Percentiles rank a stretch among this genome's conserved stretches.
Evolutionary conservation across 2,329 filamentous ascomycete genomes (phyloP).

Genomic region (Phialophora tarda): DNA sequence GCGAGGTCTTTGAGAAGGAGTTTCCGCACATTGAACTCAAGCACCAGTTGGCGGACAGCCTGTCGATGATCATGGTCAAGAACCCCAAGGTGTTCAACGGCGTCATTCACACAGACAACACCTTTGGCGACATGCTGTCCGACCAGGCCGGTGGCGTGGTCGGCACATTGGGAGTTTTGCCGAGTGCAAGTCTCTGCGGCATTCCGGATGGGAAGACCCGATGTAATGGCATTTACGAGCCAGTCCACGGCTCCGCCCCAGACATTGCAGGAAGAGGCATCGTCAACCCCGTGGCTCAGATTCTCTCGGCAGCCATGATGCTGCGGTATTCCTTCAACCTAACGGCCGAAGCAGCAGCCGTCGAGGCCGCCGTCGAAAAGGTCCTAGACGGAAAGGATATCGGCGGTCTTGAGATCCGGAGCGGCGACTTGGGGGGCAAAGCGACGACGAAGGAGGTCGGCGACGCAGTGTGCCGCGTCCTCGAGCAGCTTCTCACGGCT

Average conservation of each 20-base stretch:
- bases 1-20: slow-evolving; percentile 65
- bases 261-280: slow-evolving; percentile 96
- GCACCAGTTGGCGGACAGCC: slow-evolving; percentile 97
- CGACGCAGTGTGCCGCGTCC: slow-evolving; percentile 78
- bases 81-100: slow-evolving; percentile 91
- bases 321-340: slow-evolving; percentile 91
- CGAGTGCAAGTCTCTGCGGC: slow-evolving; percentile 96
- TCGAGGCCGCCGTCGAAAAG: slow-evolving; percentile 93
- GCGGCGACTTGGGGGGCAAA: slow-evolving; percentile 93
- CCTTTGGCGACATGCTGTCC: slow-evolving; percentile 99
- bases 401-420: slow-evolving; percentile 62
- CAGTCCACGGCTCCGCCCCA: slow-evolving; percentile 94
- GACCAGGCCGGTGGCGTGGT: slow-evolving; percentile 99
- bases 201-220: slow-evolving; percentile 75
- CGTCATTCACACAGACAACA: slow-evolving; percentile 94
- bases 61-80: slow-evolving; percentile 97
- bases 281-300: slow-evolving; percentile 94
- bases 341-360: slow-evolving; percentile 78
- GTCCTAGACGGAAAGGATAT: slow-evolving; percentile 95
- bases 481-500: slow-evolving; percentile 42
- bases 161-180: slow-evolving; percentile 93
- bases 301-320: slow-evolving; percentile 99
- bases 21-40: slow-evolving; percentile 96
- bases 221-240: slow-evolving; percentile 87
- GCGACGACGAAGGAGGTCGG: slow-evolving; percentile 95